Conservation (phyloP, 768 basidiomycete genomes). For the Calvatia gigantea region DNA sequence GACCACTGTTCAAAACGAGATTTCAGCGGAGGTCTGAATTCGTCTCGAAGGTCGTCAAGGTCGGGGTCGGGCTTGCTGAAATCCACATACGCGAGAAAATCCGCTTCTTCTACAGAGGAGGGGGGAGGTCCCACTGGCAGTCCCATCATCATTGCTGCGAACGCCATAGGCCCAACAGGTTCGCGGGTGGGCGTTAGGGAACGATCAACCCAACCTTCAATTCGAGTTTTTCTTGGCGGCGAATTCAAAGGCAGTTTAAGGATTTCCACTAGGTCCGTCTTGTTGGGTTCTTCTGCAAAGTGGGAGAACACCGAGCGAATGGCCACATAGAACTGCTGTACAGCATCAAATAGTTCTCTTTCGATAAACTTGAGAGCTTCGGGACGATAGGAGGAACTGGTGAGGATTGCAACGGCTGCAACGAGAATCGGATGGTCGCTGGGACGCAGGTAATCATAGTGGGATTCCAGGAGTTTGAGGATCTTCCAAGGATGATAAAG, state of each 20-base stretch:
- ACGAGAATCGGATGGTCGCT: constrained; percentile 49
- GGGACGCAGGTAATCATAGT: constrained; percentile 58
- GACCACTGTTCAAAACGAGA: constrained; percentile 58
- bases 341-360: constrained; percentile 47
- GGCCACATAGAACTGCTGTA: constrained; percentile 37
- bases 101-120: constrained; percentile 26
- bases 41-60: constrained; percentile 56
- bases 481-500: constrained; percentile 33
- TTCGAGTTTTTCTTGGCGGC: constrained; percentile 38
- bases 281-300: constrained; percentile 38
- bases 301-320: constrained; percentile 44
- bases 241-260: constrained; percentile 37
- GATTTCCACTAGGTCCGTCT: constrained; percentile 41
- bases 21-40: constrained; percentile 56
- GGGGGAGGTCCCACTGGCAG: constrained; percentile 24
- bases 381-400: constrained; percentile 22
- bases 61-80: constrained; percentile 51
- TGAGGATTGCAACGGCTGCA: constrained; percentile 37
- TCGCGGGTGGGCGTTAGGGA: constrained; percentile 35
- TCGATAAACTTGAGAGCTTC: constrained; percentile 43
- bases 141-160: constrained; percentile 64
- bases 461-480: constrained; percentile 36
- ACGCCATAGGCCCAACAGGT: constrained; percentile 47
- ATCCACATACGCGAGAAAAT: constrained; percentile 45
- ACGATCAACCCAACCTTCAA: constrained; percentile 51